Evolutionary conservation across 192 early-diverging fungal species (phyloP).

Genomic region (Rhizophagus prolifer): DNA sequence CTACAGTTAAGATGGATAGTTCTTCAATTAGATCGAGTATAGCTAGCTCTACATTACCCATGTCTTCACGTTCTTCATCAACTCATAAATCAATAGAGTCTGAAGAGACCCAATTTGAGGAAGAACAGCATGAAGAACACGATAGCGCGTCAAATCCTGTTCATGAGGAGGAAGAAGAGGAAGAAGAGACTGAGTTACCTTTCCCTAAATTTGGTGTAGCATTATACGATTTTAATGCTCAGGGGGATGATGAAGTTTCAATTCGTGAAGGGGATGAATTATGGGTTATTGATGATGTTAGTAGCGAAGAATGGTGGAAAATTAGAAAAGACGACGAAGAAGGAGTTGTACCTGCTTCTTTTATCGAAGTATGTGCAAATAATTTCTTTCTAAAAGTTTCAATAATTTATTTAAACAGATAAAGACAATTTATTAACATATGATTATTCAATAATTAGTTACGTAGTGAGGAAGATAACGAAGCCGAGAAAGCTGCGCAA

Average conservation of each 20-base stretch:
- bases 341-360: conserved; percentile 87
- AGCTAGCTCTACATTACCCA: conserved; percentile 27
- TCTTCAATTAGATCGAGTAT: conserved; percentile 34
- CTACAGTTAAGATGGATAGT: conserved; percentile 16
- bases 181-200: conserved; percentile 1
- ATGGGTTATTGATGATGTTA: conserved; percentile 78
- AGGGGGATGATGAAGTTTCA: conserved; percentile 83
- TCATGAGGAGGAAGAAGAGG: conserved; percentile 31
- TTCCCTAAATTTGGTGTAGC: conserved; percentile 42
- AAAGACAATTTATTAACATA: too few relatives aligned
- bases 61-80: conserved; percentile 24
- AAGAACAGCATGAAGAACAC: conserved; percentile 36
- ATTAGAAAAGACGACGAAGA: conserved; percentile 57
- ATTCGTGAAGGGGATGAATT: conserved; percentile 83
- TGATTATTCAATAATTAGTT: too few relatives aligned
- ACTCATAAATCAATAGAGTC: conserved; percentile 32
- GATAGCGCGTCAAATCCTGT: conserved; percentile 33
- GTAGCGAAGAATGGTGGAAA: conserved; percentile 87
- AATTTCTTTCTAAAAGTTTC: neutral
- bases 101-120: conserved; percentile 28
- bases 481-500: conserved; percentile 29
- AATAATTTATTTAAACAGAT: too few relatives aligned
- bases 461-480: conserved; percentile 31
- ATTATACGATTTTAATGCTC: conserved; percentile 82
- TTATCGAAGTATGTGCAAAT: conserved; percentile 56